Conservation (phyloP, 2,329 filamentous ascomycete genomes). For the Chaetomium olivaceum region DNA sequence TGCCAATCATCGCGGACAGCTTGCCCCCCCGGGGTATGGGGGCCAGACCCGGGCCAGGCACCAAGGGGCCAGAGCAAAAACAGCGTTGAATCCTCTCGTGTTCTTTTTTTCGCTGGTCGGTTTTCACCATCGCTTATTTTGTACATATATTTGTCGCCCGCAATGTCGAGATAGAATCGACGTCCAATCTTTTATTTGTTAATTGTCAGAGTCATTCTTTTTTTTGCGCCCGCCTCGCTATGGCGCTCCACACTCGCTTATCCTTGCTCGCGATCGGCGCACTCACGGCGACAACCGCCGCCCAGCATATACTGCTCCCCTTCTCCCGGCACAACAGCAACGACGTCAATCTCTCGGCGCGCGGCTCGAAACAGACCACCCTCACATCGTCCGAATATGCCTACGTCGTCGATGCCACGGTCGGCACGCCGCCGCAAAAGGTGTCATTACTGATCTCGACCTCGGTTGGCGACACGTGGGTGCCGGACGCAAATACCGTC, state of each 20-base stretch:
- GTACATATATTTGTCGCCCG: not conserved
- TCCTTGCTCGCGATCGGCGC: constrained; percentile 17
- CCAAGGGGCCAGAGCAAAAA: constrained; percentile 2
- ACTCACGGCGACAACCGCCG: constrained; percentile 14
- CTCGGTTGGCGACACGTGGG: constrained; percentile 35
- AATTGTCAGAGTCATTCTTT: constrained; percentile 11
- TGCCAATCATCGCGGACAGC: not conserved
- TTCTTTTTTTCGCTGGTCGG: not conserved
- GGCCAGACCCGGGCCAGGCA: constrained; percentile 7
- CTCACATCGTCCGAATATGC: constrained; percentile 27
- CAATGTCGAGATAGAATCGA: constrained; percentile 23
- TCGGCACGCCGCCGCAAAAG: constrained; percentile 37
- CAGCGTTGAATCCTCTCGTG: not conserved
- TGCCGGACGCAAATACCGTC: constrained; percentile 29
- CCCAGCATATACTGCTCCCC: constrained; percentile 30
- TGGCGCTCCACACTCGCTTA: constrained; percentile 24
- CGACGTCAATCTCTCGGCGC: constrained; percentile 17
- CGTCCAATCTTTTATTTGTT: constrained; percentile 14
- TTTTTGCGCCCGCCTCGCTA: constrained; percentile 2
- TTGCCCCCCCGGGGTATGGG: not conserved
- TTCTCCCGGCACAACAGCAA: constrained; percentile 22
- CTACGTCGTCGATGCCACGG: constrained; percentile 33
- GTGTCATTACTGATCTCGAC: constrained; percentile 35
- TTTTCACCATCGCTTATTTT: not conserved
- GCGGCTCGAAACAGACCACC: constrained; percentile 18